Evolutionary conservation across 345 rosid species (phyloP).

Genomic region (Lumnitzera littorea): DNA sequence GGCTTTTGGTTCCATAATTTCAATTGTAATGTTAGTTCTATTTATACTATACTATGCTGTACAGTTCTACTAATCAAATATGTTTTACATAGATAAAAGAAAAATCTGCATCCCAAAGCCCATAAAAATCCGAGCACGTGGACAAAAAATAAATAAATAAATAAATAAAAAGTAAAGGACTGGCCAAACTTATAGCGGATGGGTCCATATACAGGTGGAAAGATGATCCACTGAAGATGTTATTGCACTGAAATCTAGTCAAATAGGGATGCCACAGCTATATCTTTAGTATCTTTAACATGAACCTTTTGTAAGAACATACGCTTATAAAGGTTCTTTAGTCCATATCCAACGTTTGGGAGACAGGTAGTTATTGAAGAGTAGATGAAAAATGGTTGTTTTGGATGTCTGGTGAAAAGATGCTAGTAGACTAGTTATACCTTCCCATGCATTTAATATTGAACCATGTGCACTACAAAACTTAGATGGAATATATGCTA

Average conservation of each 20-base stretch:
- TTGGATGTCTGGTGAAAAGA: constrained; percentile 21
- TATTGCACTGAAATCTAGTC: constrained; percentile 10
- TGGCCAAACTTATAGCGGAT: not conserved
- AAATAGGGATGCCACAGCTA: constrained; percentile 19
- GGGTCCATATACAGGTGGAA: constrained; percentile 11
- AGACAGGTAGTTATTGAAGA: constrained; percentile 51
- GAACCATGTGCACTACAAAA: too few relatives aligned
- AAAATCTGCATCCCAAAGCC: too few relatives aligned
- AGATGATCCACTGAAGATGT: not conserved
- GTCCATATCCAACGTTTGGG: constrained; percentile 11
- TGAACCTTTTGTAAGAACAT: not conserved
- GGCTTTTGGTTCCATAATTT: too few relatives aligned
- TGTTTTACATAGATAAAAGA: too few relatives aligned
- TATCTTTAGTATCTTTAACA: constrained; percentile 5
- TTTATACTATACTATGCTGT: too few relatives aligned
- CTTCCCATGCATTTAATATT: constrained; percentile 3
- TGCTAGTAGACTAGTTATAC: not conserved
- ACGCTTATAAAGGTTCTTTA: constrained; percentile 7
- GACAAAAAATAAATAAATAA: constrained; percentile 17
- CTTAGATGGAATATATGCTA: constrained; percentile 10
- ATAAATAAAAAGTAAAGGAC: constrained; percentile 9
- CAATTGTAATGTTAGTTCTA: too few relatives aligned
- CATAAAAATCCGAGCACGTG: not conserved
- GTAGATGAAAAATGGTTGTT: constrained; percentile 31
- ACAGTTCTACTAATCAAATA: too few relatives aligned